Evolutionary conservation across 2,329 filamentous ascomycete genomes (phyloP).

Genomic region (Fusarium temperatum): DNA sequence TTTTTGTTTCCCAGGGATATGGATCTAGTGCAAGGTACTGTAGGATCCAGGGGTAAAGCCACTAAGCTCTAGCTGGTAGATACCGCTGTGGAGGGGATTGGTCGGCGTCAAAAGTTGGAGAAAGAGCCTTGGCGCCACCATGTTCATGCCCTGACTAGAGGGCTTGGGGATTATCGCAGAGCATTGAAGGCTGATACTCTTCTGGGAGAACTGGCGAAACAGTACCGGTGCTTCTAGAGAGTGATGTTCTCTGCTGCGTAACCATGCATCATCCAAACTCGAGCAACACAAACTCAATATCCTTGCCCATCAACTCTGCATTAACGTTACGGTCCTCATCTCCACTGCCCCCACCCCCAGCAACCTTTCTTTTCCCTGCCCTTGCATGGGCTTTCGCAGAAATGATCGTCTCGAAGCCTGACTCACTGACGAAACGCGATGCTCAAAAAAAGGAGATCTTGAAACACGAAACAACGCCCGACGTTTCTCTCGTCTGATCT

Average conservation of each 20-base stretch:
- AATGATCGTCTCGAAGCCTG: not conserved
- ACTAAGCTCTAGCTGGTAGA: conserved; percentile 13
- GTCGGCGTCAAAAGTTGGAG: conserved; percentile 10
- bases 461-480: conserved; percentile 34
- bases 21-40: not conserved
- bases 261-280: not conserved
- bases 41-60: conserved; percentile 21
- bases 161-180: not conserved
- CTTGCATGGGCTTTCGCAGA: conserved; percentile 11
- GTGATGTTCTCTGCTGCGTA: not conserved
- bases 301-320: conserved; percentile 23
- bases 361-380: conserved; percentile 14
- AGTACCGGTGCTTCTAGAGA: not conserved
- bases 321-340: conserved; percentile 18
- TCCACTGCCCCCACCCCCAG: not conserved
- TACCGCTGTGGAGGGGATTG: conserved; percentile 21
- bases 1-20: conserved; percentile 1
- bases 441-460: conserved; percentile 11
- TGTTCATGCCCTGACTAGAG: not conserved
- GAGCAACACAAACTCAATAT: not conserved
- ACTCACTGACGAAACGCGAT: conserved; percentile 13
- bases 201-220: not conserved
- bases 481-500: conserved; percentile 12
- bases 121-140: conserved; percentile 11
- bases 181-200: not conserved